Evolutionary conservation across 495 filamentous ascomycete species (phyloP), one percentile per base, ranked within the genome.

Genomic region (Lasiosphaeris hirsuta): DNA sequence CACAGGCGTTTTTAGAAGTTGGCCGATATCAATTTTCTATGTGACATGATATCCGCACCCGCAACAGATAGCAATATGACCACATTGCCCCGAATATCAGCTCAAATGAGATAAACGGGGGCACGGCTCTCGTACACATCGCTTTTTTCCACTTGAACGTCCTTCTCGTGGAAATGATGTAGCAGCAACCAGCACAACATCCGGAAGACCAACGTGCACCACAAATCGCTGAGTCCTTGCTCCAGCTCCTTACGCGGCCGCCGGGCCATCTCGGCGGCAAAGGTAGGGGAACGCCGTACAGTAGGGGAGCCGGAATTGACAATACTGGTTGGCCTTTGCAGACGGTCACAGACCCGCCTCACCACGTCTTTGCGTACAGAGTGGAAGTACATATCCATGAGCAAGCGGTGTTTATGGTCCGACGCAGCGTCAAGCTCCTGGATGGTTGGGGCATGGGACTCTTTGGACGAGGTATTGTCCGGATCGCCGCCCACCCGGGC

Each of bases 121-220:
- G 75, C 64, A 15, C 74, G 62, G 44, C 70, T 75, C 18, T 70
- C 73, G 54, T 65, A 67, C 57, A 72, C 46, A 58, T 73, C 71
- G 44, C 70, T 70, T 41, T 69, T 67, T 13, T 67, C 64, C 7
- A 77, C 60, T 65, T 71, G 69, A 10, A 72, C 60, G 58, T 78
- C 75, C 33, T 69, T 61, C 54, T 70, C 69, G 57, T 77, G 65
- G 46, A 78, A 78, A 56, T 76, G 70, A 51, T 78, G 74, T 59
- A 77, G 54, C 58, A 72, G 46, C n/a, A 78, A 49, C 75, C 75
- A 77, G 61, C 73, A 77, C 51, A 78, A 59, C 74, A 74, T 75
- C n/a, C 75, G 59, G 45, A 75, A 77, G 0, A 75, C 65, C 39
- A 76, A 56, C 15, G 66, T 49, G 40, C 70, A 70, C 74, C 74